phyloP scores from a whole-genome alignment of 2,329 filamentous ascomycete genomes.

The Stenocarpella maydis region DNA sequence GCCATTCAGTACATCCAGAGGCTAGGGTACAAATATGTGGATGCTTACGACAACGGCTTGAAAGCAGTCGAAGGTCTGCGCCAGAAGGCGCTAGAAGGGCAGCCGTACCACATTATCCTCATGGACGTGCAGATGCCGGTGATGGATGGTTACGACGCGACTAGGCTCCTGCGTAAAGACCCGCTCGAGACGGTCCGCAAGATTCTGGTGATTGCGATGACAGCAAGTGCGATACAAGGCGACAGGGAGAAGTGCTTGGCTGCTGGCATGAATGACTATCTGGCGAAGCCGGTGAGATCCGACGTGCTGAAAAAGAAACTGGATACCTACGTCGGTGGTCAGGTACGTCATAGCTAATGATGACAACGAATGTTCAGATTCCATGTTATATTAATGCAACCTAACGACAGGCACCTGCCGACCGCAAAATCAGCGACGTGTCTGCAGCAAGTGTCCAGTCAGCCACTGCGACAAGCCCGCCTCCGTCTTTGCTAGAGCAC shows the following conservation, averaged over 20 bases:
- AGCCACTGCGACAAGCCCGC: constrained; percentile 36
- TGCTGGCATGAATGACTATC: constrained; percentile 96
- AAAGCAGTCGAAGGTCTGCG: constrained; percentile 89
- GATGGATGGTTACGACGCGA: constrained; percentile 91
- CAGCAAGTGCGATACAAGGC: constrained; percentile 90
- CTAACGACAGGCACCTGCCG: constrained; percentile 29
- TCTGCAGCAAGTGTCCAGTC: constrained; percentile 31
- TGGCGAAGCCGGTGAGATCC: constrained; percentile 93
- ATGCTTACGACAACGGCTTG: constrained; percentile 88
- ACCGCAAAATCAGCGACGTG: constrained; percentile 31
- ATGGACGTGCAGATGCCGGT: constrained; percentile 99
- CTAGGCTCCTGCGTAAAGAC: constrained; percentile 81
- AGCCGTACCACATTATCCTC: constrained; percentile 86
- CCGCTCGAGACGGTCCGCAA: constrained; percentile 78
- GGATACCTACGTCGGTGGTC: constrained; percentile 60
- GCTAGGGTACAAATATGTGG: constrained; percentile 81
- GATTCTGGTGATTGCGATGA: constrained; percentile 97
- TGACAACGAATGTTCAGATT: too few species aligned
- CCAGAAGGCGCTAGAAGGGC: constrained; percentile 72
- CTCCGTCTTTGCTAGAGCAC: constrained; percentile 37
- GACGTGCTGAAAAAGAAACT: constrained; percentile 87
- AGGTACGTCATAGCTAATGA: constrained; percentile 38
- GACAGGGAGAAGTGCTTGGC: constrained; percentile 96
- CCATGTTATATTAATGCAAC: neutral
- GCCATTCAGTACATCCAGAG: constrained; percentile 90